phyloP scores from a whole-genome alignment of 257 asterid genomes.

The Solanum lycopersicoides region DNA sequence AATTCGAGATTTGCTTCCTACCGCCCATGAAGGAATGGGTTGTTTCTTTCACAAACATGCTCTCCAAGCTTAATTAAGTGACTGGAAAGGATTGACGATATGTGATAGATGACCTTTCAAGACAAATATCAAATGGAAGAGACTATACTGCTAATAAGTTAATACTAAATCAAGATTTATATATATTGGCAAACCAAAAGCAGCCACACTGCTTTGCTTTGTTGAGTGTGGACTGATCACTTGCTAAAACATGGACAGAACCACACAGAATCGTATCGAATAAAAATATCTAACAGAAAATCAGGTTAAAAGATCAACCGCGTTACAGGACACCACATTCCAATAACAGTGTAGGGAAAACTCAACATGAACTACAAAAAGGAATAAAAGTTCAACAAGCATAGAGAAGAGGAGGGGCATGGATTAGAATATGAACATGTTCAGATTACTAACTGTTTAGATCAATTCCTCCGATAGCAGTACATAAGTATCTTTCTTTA shows the following conservation, averaged over 20 bases:
- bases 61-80: background rate
- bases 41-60: background rate
- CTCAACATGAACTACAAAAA: background rate
- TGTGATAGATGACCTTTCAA: background rate
- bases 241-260: background rate
- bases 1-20: too few relatives aligned
- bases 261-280: background rate
- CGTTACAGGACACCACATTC: background rate
- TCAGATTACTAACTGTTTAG: background rate
- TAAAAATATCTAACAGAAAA: background rate
- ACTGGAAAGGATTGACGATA: background rate
- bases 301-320: background rate
- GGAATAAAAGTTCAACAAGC: background rate
- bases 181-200: background rate
- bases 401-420: background rate
- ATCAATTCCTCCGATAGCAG: background rate
- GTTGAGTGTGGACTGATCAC: background rate
- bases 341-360: too few relatives aligned
- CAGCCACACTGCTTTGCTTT: background rate
- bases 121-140: background rate
- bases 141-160: background rate
- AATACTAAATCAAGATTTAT: background rate
- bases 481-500: background rate
- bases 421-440: background rate
- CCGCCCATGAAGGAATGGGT: background rate